Evolutionary conservation across 805 yeast species (phyloP).

Genomic region (Isabelozyma pseudorhagii): DNA sequence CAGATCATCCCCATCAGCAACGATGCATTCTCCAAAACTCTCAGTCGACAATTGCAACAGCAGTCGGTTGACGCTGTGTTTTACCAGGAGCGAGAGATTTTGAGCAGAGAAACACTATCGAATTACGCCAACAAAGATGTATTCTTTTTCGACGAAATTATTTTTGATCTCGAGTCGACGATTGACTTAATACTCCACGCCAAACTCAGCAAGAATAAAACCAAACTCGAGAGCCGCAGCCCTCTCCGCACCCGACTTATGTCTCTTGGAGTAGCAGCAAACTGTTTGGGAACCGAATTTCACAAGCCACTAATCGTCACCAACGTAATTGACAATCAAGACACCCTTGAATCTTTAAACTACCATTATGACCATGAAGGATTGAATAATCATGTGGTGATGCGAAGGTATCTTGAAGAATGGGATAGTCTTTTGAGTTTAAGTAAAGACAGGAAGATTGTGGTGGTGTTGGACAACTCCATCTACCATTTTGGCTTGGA

Average conservation of each 20-base stretch:
- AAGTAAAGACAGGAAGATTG: conserved; percentile 7
- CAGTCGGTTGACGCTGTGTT: background rate
- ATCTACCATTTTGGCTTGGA: conserved; percentile 7
- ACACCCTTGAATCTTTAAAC: background rate
- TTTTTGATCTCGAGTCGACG: conserved; percentile 10
- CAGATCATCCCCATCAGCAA: background rate
- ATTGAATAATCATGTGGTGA: conserved; percentile 11
- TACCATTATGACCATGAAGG: conserved; percentile 17
- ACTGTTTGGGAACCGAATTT: conserved; percentile 16
- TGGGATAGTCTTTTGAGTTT: conserved; percentile 11
- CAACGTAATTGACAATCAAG: conserved; percentile 6
- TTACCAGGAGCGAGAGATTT: background rate
- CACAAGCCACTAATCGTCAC: conserved; percentile 19
- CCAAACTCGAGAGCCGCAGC: background rate
- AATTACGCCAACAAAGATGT: conserved; percentile 7
- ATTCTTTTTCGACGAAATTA: conserved; percentile 19
- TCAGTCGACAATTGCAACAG: background rate
- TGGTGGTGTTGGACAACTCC: conserved; percentile 13
- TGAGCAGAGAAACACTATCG: background rate
- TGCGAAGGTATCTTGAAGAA: conserved; percentile 11
- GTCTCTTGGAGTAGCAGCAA: conserved; percentile 19
- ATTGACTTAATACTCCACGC: conserved; percentile 1
- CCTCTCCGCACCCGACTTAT: conserved; percentile 4
- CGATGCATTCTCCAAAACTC: background rate
- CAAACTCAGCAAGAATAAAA: background rate